phyloP scores from a whole-genome alignment of 2,329 filamentous ascomycete genomes.

The Penicillium carneum region DNA sequence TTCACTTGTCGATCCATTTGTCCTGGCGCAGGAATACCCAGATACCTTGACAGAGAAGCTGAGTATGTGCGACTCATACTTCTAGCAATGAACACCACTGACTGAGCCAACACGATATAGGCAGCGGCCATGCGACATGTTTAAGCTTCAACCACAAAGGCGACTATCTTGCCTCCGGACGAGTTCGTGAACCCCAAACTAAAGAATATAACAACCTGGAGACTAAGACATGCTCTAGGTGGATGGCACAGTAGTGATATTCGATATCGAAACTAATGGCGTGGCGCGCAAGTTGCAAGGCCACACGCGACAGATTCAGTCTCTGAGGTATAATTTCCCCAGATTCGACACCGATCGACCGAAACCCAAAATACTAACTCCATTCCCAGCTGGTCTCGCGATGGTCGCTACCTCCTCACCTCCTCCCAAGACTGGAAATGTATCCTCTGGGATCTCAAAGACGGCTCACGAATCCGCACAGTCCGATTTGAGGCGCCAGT shows the following conservation, averaged over 20 bases:
- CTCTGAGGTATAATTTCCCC: constrained; percentile 64
- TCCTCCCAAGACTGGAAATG: constrained; percentile 96
- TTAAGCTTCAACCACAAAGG: constrained; percentile 91
- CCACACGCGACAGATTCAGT: constrained; percentile 92
- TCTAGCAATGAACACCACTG: constrained; percentile 14
- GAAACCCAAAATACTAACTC: background rate
- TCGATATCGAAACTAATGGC: constrained; percentile 96
- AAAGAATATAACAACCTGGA: background rate
- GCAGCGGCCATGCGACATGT: constrained; percentile 69
- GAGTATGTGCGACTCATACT: constrained; percentile 58
- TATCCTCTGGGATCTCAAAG: constrained; percentile 89
- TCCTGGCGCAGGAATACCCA: constrained; percentile 81
- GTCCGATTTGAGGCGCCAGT: constrained; percentile 91
- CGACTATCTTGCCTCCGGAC: constrained; percentile 91
- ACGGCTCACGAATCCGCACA: constrained; percentile 75
- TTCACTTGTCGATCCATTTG: constrained; percentile 73
- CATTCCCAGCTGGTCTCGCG: constrained; percentile 79
- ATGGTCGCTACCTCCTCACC: constrained; percentile 88
- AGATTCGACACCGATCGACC: background rate
- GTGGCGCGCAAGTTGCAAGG: constrained; percentile 92
- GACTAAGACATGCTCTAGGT: constrained; percentile 53
- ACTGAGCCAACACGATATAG: constrained; percentile 44
- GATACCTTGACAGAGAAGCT: constrained; percentile 88
- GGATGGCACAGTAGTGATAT: constrained; percentile 93
- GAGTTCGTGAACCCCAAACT: constrained; percentile 60